phyloP scores from a whole-genome alignment of 1,284 basidiomycete species.

The Flammula alnicola region DNA sequence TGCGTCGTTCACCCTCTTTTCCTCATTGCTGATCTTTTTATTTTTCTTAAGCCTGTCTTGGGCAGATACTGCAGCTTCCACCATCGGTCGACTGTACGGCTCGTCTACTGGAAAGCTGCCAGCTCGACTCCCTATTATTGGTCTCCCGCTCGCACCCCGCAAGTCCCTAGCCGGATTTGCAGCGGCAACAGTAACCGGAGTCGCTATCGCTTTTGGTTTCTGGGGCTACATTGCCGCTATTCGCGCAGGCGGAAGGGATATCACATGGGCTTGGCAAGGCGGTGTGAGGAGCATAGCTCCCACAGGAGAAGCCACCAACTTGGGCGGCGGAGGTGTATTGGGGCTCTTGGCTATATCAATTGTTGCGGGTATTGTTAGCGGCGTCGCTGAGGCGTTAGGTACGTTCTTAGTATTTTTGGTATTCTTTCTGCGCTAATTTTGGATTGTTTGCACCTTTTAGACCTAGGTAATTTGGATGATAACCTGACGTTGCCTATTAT shows the following conservation, averaged over 20 bases:
- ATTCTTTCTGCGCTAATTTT: slow-evolving; percentile 31
- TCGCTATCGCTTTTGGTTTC: slow-evolving; percentile 75
- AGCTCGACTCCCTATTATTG: slow-evolving; percentile 53
- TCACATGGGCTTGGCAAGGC: slow-evolving; percentile 60
- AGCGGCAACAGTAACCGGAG: slow-evolving; percentile 83
- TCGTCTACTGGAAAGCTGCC: slow-evolving; percentile 74
- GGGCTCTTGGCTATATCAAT: slow-evolving; percentile 64
- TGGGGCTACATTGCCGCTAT: slow-evolving; percentile 70
- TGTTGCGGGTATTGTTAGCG: slow-evolving; percentile 79
- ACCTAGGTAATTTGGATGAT: slow-evolving; percentile 89
- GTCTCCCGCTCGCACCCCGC: slow-evolving; percentile 78
- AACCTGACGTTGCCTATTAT: slow-evolving; percentile 94
- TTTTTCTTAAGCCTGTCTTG: slow-evolving; percentile 94
- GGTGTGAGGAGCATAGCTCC: slow-evolving; percentile 37
- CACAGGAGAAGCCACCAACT: slow-evolving; percentile 16
- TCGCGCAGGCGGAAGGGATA: slow-evolving; percentile 39
- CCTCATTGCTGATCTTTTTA: background rate
- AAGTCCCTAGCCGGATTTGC: slow-evolving; percentile 91
- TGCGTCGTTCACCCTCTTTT: slow-evolving; percentile 1
- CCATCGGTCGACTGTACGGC: slow-evolving; percentile 88
- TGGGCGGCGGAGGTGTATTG: slow-evolving; percentile 45
- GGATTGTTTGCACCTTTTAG: no score
- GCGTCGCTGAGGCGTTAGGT: slow-evolving; percentile 86
- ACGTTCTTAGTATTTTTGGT: slow-evolving; percentile 34
- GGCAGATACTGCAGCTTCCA: slow-evolving; percentile 96